Conservation (phyloP, 192 early-diverging fungal species). For the Coemansia sp. region DNA sequence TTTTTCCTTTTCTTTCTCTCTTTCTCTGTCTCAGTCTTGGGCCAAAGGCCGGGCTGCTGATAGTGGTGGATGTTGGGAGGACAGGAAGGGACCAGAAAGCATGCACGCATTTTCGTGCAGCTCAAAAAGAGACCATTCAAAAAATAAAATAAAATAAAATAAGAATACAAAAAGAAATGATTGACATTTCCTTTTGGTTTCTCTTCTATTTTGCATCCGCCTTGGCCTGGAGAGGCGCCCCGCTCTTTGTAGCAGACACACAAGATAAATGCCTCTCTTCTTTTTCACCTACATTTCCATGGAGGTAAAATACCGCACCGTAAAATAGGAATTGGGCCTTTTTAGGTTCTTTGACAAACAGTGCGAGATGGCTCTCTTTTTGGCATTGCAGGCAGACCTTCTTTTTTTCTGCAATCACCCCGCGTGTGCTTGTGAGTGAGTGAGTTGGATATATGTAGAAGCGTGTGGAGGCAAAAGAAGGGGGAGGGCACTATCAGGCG, state of each 20-base stretch:
- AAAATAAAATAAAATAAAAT: conserved; percentile 6
- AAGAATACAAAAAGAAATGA: conserved; percentile 11
- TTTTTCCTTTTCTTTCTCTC: background rate
- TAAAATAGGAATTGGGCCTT: too few relatives aligned
- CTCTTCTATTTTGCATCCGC: background rate
- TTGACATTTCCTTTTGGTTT: conserved; percentile 9
- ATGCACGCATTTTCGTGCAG: conserved; percentile 10
- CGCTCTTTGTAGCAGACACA: too few relatives aligned
- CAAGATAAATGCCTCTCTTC: background rate
- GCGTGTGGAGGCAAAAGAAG: background rate
- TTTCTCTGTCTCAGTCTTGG: too few relatives aligned
- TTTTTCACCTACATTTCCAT: background rate
- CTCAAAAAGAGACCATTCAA: conserved; percentile 7
- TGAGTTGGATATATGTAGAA: too few relatives aligned
- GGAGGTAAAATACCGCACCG: background rate
- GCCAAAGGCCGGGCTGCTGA: background rate
- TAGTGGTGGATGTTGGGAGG: background rate
- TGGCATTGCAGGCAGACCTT: too few relatives aligned
- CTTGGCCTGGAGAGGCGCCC: too few relatives aligned
- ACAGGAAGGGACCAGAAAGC: conserved; percentile 7
- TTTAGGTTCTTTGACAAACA: too few relatives aligned
- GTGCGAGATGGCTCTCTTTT: too few relatives aligned
- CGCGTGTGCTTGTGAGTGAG: background rate
- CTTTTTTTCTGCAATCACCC: too few relatives aligned
- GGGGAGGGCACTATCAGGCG: background rate